phyloP scores from a whole-genome alignment of 116 monocot species.

The Zostera marina region DNA sequence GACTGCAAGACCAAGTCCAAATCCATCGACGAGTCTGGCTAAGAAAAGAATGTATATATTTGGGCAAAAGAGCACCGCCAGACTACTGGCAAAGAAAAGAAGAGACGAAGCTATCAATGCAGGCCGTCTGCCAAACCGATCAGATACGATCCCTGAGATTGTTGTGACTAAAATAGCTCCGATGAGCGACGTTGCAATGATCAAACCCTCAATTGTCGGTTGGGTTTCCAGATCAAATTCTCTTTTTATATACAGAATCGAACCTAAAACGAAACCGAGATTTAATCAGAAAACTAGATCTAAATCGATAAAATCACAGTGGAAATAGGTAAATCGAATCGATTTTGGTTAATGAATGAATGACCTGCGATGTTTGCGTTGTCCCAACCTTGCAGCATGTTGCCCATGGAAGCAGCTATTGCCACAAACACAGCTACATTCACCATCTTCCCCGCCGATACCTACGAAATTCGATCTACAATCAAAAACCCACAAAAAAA shows the following conservation, averaged over 20 bases:
- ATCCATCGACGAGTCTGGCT: constrained; percentile 66
- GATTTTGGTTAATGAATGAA: not conserved
- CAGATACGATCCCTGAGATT: constrained; percentile 58
- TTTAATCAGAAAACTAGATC: too few relatives aligned
- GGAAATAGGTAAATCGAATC: too few relatives aligned
- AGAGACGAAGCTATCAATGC: constrained; percentile 63
- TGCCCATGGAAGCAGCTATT: constrained; percentile 59
- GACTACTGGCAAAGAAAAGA: constrained; percentile 50
- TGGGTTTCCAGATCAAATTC: constrained; percentile 53
- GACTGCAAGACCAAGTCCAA: constrained; percentile 61
- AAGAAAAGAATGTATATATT: constrained; percentile 59
- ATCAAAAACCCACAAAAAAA: too few relatives aligned
- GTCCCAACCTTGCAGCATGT: constrained; percentile 79
- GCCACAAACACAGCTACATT: constrained; percentile 46
- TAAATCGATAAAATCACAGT: too few relatives aligned
- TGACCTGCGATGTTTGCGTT: constrained; percentile 84
- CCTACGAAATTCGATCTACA: too few relatives aligned
- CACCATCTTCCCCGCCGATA: constrained; percentile 10
- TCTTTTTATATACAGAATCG: constrained; percentile 74
- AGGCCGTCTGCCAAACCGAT: constrained; percentile 53
- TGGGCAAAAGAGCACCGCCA: constrained; percentile 73
- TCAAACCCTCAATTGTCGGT: constrained; percentile 74
- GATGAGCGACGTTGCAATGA: constrained; percentile 69
- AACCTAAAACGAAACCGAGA: constrained; percentile 17
- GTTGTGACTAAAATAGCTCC: constrained; percentile 75